Base-by-base conservation (phyloP, 1,284 basidiomycete species). In the Apiotrichum sp. region DNA sequence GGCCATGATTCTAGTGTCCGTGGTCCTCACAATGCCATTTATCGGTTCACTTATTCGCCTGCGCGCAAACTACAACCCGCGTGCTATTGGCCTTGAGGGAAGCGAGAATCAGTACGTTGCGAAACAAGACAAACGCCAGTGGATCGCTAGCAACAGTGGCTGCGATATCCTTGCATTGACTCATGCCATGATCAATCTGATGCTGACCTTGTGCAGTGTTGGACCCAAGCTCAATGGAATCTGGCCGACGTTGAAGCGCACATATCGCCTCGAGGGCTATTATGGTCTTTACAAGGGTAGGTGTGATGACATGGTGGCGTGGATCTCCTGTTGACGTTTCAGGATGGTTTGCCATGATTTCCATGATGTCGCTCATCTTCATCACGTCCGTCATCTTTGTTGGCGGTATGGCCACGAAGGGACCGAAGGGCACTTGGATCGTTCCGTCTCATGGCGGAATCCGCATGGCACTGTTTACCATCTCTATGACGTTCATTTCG, bases 221-320 rank as follows among this genome's bases (percentile, higher is more conserved):
- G 77, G 77, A n/a, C 76, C 76, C 1, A 74, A 71, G 5, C 65
- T 78, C 14, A 68, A 65, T 10, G 71, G 69, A 5, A 55, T 77
- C 6, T 51, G 71, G 36, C 70, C 77, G 13, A 93, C 92, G 83
- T 71, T 90, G 62, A 71, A 67, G 57, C 81, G 90, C 46, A 87
- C 89, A 1, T 85, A 86, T 69, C 81, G 80, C 54, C 80, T 93
- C 13, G 91, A 93, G 84, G 87, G 90, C 29, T 85, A 81, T 80
- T 72, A 79, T 51, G 90, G 90, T 16, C 72, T 93, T 42, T 92
- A 88, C 80, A 93, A 92, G 74, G 90, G 90, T 88, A 69, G 52
- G 87, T 44, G 47, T 14, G 36, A 29, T 34, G 29, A 10, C 7
- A 13, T 32, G 36, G 7, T 34, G 6, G 34, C 45, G 14, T 35